Percentiles rank a stretch among this genome's conserved stretches.
These are phyloP conservation scores for Sporisorium scitamineum DNA, from an alignment of 1,284 basidiomycete species.

Conservation along the genomic window DNA sequence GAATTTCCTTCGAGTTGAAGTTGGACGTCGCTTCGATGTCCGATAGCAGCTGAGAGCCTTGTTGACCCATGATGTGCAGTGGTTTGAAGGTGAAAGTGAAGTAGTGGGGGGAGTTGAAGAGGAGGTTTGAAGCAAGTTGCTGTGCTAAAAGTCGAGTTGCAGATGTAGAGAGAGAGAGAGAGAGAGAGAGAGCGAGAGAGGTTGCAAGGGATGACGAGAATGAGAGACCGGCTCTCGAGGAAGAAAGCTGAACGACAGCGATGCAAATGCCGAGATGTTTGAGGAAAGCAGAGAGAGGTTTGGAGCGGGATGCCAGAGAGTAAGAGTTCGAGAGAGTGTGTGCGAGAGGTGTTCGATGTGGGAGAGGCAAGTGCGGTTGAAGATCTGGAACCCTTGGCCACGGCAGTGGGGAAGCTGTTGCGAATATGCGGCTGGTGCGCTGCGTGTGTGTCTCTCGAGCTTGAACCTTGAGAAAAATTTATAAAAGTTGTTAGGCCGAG, in stretches of 20 bases:
- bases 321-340: too few species aligned
- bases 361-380: neutral
- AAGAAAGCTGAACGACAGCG: neutral
- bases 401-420: neutral
- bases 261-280: slow-evolving; percentile 2
- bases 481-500: neutral
- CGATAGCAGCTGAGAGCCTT: slow-evolving; percentile 90
- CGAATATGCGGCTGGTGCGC: slow-evolving; percentile 3
- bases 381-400: neutral
- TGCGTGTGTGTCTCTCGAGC: slow-evolving; percentile 3
- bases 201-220: neutral
- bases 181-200: too few species aligned
- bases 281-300: neutral
- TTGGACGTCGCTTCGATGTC: slow-evolving; percentile 93
- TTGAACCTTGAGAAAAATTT: neutral
- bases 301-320: neutral
- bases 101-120: neutral
- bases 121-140: neutral
- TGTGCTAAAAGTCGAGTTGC: neutral
- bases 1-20: slow-evolving; percentile 70
- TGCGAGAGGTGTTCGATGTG: neutral
- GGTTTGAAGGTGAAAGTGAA: neutral
- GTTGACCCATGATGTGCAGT: slow-evolving; percentile 68
- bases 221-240: slow-evolving; percentile 15
- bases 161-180: neutral